Evolutionary conservation across 2,329 filamentous ascomycete species (phyloP), one percentile per base, ranked within the genome.

Genomic region (Helotiales sp.): DNA sequence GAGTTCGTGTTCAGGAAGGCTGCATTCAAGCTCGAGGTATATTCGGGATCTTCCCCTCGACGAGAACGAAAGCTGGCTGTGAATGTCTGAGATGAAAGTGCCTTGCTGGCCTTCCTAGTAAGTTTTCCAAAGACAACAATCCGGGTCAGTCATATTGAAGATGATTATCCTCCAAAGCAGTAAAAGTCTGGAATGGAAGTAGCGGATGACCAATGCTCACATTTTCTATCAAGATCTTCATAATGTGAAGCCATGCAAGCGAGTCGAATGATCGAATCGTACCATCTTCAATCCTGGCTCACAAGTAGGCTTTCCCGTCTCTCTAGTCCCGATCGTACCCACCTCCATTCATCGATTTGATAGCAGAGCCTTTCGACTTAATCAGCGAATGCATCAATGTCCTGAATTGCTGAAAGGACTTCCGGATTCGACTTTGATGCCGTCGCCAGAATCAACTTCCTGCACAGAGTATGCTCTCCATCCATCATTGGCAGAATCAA

Each of bases 401-500:
- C 22, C 6, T 20, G 40, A 45, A 45, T 45, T n/a, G 22, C 45
- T 28, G 20, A 52, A 28, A 17, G 24, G 22, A 3, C 6, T 26
- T 52, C 10, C 13, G 13, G 40, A 11, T 6, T 57, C 54, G 32
- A 24, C 30, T 22, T 37, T 57, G 30, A 37, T 37, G n/a, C 1
- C 15, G 37, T 22, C 54, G 15, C 22, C 54, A 20, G 13, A 20
- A 13, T 37, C 28, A 20, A 37, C 17, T 37, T n/a, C 30, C 17
- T 11, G 15, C 15, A n/a, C 32, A 17, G 11, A n/a, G 24, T 30
- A 34, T n/a, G 54, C 32, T 15, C 54, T 57, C 54, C 28, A 37
- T 57, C 28, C 28, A 34, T 57, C n/a, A 20, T 57, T 57, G 30
- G 15, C 32, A 32, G 54, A 57, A 13, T 57, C 54, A 20, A 57